Evolutionary conservation across 108 stramenopile genomes (phyloP), one percentile per base, ranked within the genome.

Genomic region (Ochromonas danica): DNA sequence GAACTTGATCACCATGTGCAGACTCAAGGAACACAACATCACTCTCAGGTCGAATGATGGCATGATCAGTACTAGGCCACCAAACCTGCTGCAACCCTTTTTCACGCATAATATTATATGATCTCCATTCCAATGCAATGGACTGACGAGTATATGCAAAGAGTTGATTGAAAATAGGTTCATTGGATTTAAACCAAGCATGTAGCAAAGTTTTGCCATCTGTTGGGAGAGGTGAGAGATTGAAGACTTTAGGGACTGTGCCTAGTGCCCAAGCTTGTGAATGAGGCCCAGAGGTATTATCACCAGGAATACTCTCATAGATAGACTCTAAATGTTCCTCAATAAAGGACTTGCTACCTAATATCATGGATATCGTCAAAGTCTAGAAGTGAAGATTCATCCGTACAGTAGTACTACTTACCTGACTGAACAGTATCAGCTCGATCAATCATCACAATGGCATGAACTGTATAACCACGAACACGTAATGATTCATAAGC

Each of bases 401-500:
- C n/a, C n/a, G n/a, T n/a, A n/a, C n/a, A n/a, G n/a, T n/a, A n/a
- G n/a, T n/a, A n/a, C n/a, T n/a, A n/a, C n/a, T n/a, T n/a, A n/a
- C n/a, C n/a, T n/a, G n/a, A n/a, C n/a, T n/a, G n/a, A n/a, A n/a
- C 51, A 22, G 10, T 57, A 10, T 10, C 17, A 22, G 10, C 51
- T 22, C 22, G 51, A 10, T 10, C 90, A 25, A 95, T 79, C 41
- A 93, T 71, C 0, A 93, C 85, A 0, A 95, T 62, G 1, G 90
- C 94, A 36, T 88, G 86, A 2, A 97, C 90, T 33, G 84, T 85
- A 82, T 95, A 97, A 17, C 94, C 95, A 36, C 96, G 85, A 51
- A 71, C 70, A 75, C 89, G 78, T 62, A 96, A 77, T 30, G 93
- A 91, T 83, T 97, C 96, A 38, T 95, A 78, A 17, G 93, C 83